Evolutionary conservation across 371 early-diverging fungal genomes (phyloP).

Genomic region (Mucor lusitanicus): DNA sequence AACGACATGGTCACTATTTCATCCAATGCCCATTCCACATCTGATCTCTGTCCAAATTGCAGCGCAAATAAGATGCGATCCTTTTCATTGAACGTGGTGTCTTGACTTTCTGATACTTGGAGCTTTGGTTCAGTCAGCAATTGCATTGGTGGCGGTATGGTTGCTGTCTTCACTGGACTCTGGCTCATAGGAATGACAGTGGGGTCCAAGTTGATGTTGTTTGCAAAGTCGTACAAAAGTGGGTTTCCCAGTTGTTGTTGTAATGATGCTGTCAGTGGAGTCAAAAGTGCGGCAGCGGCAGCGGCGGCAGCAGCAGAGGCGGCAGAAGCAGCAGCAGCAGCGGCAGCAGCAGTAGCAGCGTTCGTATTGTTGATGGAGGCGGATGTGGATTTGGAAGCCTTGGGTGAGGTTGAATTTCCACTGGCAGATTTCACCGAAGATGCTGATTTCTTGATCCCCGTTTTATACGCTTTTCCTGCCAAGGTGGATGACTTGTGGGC

Average conservation of each 20-base stretch:
- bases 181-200: not conserved
- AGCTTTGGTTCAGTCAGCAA: not conserved
- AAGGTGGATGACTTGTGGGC: slow-evolving; percentile 31
- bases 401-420: not conserved
- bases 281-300: not conserved
- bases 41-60: slow-evolving; percentile 61
- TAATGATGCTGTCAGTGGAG: not conserved
- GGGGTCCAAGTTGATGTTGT: slow-evolving; percentile 4
- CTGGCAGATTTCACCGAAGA: not conserved
- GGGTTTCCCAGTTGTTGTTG: slow-evolving; percentile 1
- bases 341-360: not conserved
- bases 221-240: slow-evolving; percentile 7
- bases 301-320: not conserved
- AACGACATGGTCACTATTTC: slow-evolving; percentile 67
- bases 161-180: not conserved
- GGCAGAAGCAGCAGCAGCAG: not conserved
- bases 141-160: not conserved
- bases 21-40: slow-evolving; percentile 84
- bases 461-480: slow-evolving; percentile 28
- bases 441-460: slow-evolving; percentile 3
- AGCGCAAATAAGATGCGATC: slow-evolving; percentile 78
- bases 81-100: slow-evolving; percentile 31
- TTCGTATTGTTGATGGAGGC: not conserved
- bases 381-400: not conserved
- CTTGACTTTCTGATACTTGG: not conserved